Base-by-base conservation (phyloP, 2,329 filamentous ascomycete genomes). In the Cercospora sesami region DNA sequence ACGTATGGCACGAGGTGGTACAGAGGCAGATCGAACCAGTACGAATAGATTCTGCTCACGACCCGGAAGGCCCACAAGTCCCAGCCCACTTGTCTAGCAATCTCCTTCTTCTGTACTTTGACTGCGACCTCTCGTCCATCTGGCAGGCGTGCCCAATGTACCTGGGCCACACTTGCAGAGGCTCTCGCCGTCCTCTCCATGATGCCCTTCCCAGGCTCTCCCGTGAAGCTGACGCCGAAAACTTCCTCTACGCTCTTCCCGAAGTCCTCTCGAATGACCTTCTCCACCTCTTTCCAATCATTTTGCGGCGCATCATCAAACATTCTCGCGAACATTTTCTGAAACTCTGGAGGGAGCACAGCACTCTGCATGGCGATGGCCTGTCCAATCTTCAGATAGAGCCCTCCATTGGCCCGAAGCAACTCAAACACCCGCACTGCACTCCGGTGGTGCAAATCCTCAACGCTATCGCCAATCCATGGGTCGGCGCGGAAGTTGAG, bases 341-440 rank as follows among this genome's bases (percentile, higher is more conserved):
- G 93, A 75, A 98, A 98, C 80, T 97, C 93, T 0, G 94, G 92
- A 28, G 95, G 95, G 69, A 99, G 82, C 28, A 98, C 89, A 0
- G 94, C 94, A 73, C 91, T 94, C 84, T 99, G 95, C 95, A 98
- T 98, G 14, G 94, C 95, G 73, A 99, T 94, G 4, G 95, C 95
- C 83, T 99, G 95, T 0, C 95, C 95, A 67, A 99, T 97, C 85
- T 99, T 99, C 77, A 98, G 85, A 78, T 98, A 99, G 18, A 99
- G 81, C 0, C 95, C 95, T 68, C 95, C 94, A 84, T 99, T 99
- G 65, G 87, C 83, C 28, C 92, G 86, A 72, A 98, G 84, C 70
- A 99, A 82, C 31, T 94, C 85, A 69, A 92, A 96, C 42, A 98
- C 82, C 28, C 92, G 86, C 81, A 93, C 88, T 0, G 95, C 95